These are phyloP conservation scores for Tephrocybe sp. DNA, from an alignment of 768 basidiomycete species.

Conservation along the genomic window DNA sequence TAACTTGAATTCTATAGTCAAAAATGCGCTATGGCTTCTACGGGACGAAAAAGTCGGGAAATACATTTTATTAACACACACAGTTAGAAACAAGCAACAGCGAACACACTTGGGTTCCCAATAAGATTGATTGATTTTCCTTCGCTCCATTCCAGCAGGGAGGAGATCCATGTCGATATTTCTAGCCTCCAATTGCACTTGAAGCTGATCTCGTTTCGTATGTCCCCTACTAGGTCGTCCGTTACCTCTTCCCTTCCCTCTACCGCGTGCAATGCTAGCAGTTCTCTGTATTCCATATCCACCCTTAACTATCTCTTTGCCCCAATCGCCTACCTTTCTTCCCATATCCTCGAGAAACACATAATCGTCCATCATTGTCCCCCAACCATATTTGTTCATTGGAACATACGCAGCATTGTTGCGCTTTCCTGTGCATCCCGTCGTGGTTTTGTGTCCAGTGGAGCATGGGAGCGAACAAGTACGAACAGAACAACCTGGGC, in stretches of 20 bases:
- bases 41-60: background rate
- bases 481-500: slow-evolving; percentile 68
- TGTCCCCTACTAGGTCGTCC: slow-evolving; percentile 23
- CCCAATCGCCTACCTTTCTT: slow-evolving; percentile 73
- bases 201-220: slow-evolving; percentile 67
- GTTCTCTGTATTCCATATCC: slow-evolving; percentile 40
- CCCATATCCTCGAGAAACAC: slow-evolving; percentile 81
- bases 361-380: slow-evolving; percentile 89
- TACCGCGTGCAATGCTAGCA: slow-evolving; percentile 16
- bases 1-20: slow-evolving; percentile 76
- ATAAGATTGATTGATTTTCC: slow-evolving; percentile 73
- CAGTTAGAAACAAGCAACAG: slow-evolving; percentile 7
- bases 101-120: slow-evolving; percentile 77
- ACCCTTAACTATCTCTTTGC: slow-evolving; percentile 62
- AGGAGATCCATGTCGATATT: slow-evolving; percentile 77
- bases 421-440: slow-evolving; percentile 68
- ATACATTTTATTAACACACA: slow-evolving; percentile 9
- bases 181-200: slow-evolving; percentile 60
- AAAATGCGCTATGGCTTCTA: slow-evolving; percentile 64
- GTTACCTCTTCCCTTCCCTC: slow-evolving; percentile 28
- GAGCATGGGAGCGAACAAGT: slow-evolving; percentile 78
- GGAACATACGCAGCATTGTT: slow-evolving; percentile 72
- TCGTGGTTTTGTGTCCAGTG: slow-evolving; percentile 57
- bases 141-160: slow-evolving; percentile 78
- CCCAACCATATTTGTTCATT: slow-evolving; percentile 84